These are phyloP conservation scores for Saccharomycopsis synnaedendra DNA, from an alignment of 805 yeast species.

Conservation along the genomic window DNA sequence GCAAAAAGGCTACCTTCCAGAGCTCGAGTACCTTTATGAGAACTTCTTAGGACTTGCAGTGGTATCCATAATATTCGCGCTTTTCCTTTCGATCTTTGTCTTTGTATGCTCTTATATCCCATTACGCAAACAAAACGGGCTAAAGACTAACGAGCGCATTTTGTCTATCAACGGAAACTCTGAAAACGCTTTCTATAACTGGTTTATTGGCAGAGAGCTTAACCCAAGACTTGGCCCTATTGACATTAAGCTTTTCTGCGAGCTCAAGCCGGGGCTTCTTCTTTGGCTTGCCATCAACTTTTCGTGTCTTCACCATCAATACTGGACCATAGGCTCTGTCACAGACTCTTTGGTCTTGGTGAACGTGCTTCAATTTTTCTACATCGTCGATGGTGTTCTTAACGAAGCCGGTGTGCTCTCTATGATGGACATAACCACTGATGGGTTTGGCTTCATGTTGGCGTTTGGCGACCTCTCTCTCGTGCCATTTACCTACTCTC, in stretches of 20 bases:
- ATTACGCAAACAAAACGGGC: constrained; percentile 35
- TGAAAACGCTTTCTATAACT: constrained; percentile 64
- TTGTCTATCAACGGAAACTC: constrained; percentile 84
- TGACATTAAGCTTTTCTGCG: constrained; percentile 88
- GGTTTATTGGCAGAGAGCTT: constrained; percentile 95
- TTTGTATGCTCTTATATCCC: constrained; percentile 63
- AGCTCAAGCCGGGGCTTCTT: constrained; percentile 87
- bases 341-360: constrained; percentile 66
- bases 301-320: constrained; percentile 76
- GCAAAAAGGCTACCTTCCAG: constrained; percentile 55
- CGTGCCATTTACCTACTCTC: constrained; percentile 83
- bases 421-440: constrained; percentile 94
- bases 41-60: constrained; percentile 56
- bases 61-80: constrained; percentile 53
- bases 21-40: constrained; percentile 62
- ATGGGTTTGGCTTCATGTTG: constrained; percentile 95
- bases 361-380: constrained; percentile 60
- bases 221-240: constrained; percentile 66
- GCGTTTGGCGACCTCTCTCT: constrained; percentile 88
- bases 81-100: constrained; percentile 49
- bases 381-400: constrained; percentile 83
- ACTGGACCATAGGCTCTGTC: constrained; percentile 31
- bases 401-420: constrained; percentile 83
- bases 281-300: constrained; percentile 74
- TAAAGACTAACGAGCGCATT: constrained; percentile 51